Base-by-base conservation (phyloP, 495 filamentous ascomycete genomes). In the Antarctomyces pellizariae region DNA sequence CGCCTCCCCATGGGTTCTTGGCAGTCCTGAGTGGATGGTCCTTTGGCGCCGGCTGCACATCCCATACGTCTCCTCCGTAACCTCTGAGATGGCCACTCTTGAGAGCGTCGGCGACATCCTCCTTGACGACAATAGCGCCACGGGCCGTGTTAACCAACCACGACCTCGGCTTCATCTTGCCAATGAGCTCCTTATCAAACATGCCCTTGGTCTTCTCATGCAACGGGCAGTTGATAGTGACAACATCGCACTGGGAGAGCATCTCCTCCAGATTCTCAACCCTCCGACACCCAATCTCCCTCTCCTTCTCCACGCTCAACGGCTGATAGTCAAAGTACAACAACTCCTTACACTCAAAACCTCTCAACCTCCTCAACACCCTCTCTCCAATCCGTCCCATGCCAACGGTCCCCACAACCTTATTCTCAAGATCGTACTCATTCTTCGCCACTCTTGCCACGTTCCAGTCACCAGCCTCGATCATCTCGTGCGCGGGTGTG, bases 311-410 rank as follows among this genome's bases (percentile, higher is more conserved):
- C 30, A 79, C 47, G 28, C 49, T 59, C 34, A 97, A 64, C 18
- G 84, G 83, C 52, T 97, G 86, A 70, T 97, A 97, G 59, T 97
- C 86, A 49, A 76, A 97, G 73, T 97, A 97, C 31, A 97, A 65
- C 20, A 97, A 66, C 65, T 97, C 86, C 71, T 93, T 97, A 77
- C 86, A 97, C 58, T 92, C 86, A 45, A 95, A 97, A 34, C 82
- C 54, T 66, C 82, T 90, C 22, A 97, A 70, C 41, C 86, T 72
- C 52, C 83, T 71, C 36, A 97, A 63, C 25, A 97, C 86, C 55
- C 86, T 84, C 67, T 97, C 84, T 44, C 86, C 86, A 48, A 97
- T 97, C 44, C 86, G 77, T 46, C 86, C 86, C 30, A 93, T 82
- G 42, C 78, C 86, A 16, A 97, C 86, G 48, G 86, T 97, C 37